phyloP scores from a whole-genome alignment of 148 eudicot genomes.

The Fagopyrum tataricum region DNA sequence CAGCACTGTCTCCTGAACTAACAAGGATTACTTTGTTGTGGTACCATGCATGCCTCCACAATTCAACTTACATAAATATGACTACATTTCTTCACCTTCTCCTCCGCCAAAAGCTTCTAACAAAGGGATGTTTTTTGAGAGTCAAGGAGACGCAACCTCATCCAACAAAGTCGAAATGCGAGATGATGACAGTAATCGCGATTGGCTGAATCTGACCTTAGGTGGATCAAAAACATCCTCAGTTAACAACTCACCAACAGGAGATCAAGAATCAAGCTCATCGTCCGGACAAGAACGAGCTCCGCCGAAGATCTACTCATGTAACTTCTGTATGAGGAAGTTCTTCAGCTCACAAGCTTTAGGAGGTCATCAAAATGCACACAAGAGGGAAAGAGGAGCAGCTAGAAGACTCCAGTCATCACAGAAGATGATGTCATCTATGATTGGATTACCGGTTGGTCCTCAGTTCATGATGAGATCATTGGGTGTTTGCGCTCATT shows the following conservation, averaged over 20 bases:
- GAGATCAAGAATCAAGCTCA: conserved; percentile 15
- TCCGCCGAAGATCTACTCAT: conserved; percentile 45
- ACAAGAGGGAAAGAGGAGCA: conserved; percentile 62
- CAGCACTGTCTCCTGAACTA: conserved; percentile 28
- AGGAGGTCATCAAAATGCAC: conserved; percentile 85
- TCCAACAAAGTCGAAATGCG: conserved; percentile 25
- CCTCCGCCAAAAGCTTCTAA: neutral
- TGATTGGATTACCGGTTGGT: conserved; percentile 29
- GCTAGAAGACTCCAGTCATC: conserved; percentile 50
- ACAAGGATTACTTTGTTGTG: conserved; percentile 22
- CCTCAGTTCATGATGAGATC: conserved; percentile 33
- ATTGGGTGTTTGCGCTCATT: conserved; percentile 55
- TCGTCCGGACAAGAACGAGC: neutral
- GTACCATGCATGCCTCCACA: neutral
- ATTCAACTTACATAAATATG: neutral
- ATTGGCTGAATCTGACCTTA: conserved; percentile 48
- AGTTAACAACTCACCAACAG: conserved; percentile 17
- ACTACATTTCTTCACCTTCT: neutral
- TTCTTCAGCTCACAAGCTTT: conserved; percentile 78
- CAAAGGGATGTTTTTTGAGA: conserved; percentile 19
- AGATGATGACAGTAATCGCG: conserved; percentile 10
- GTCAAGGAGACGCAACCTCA: conserved; percentile 4
- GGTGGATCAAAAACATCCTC: conserved; percentile 15
- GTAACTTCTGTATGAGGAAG: conserved; percentile 66
- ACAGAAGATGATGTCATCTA: conserved; percentile 38